Conservation (phyloP, 2,329 filamentous ascomycete genomes). For the Fusarium odoratissimum region DNA sequence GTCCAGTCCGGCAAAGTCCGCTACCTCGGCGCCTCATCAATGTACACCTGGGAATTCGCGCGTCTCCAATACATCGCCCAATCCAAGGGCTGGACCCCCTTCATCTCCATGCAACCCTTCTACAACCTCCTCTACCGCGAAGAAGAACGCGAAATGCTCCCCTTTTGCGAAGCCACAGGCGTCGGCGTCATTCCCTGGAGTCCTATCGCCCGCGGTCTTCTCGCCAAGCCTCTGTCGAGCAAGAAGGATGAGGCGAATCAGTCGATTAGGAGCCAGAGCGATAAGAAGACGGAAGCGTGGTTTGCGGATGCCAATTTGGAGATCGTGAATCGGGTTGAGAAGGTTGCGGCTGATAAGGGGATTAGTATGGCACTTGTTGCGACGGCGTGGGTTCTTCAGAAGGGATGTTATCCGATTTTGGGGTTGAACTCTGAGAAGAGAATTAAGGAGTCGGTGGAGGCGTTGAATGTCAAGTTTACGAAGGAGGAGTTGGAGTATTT, state of each 20-base stretch:
- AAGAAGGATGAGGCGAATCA: slow-evolving; percentile 15
- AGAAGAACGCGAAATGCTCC: slow-evolving; percentile 60
- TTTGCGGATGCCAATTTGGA: slow-evolving; percentile 46
- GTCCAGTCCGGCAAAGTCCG: slow-evolving; percentile 66
- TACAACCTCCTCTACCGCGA: slow-evolving; percentile 71
- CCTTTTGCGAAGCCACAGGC: slow-evolving; percentile 49
- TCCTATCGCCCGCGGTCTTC: slow-evolving; percentile 48
- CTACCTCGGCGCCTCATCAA: slow-evolving; percentile 64
- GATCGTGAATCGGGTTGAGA: slow-evolving; percentile 56
- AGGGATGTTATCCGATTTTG: slow-evolving; percentile 69
- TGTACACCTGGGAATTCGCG: slow-evolving; percentile 63
- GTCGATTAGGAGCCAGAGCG: slow-evolving; percentile 33
- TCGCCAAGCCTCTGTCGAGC: slow-evolving; percentile 45
- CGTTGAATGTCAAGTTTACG: slow-evolving; percentile 59
- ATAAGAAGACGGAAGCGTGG: slow-evolving; percentile 39
- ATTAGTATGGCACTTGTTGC: slow-evolving; percentile 74
- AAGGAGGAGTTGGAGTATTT: slow-evolving; percentile 70
- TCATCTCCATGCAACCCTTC: slow-evolving; percentile 69
- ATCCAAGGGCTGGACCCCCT: slow-evolving; percentile 67
- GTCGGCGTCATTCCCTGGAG: slow-evolving; percentile 53
- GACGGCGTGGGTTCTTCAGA: slow-evolving; percentile 71
- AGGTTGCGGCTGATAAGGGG: slow-evolving; percentile 67
- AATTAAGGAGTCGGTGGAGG: slow-evolving; percentile 70
- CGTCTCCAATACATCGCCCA: slow-evolving; percentile 65
- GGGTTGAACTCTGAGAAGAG: slow-evolving; percentile 68